Evolutionary conservation across 192 early-diverging fungal species (phyloP), one percentile per base, ranked within the genome.

Genomic region (Spizellomyces sp.): DNA sequence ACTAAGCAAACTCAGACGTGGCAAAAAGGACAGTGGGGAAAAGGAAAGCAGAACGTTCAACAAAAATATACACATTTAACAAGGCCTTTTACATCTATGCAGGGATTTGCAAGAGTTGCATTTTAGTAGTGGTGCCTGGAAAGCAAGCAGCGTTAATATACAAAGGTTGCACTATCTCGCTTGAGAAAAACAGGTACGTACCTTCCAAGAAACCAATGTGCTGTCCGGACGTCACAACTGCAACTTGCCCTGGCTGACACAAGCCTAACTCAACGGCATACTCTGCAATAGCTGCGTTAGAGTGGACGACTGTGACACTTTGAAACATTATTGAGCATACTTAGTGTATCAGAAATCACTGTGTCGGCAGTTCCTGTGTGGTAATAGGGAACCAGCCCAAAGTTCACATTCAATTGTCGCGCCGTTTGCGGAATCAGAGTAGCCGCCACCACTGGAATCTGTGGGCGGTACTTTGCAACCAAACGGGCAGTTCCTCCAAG

Each of bases 391-490:
- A 82, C 79, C 27, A 88, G 45, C 3, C 86, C 86, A 76, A 88
- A 88, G 50, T 73, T 78, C 8, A 77, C 68, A 15, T 75, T 76
- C 63, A 88, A 47, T 70, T 88, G 86, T 12, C 83, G 61, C 4
- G 86, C 82, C n/a, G 86, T 88, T 56, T 79, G 75, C 21, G 45
- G 50, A 36, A 88, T 71, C 47, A 76, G 58, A 12, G 86, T 86
- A 10, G 84, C 82, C 27, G 82, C 86, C 22, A 88, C 62, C 22
- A 86, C 76, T 14, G 86, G 83, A 63, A 88, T 86, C 12, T 77
- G 55, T 6, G 86, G 83, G 19, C 86, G 80, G 75, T 88, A 85
- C 66, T 87, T 87, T 0, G 86, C 83, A 63, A 87, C 83, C 19
- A 87, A 66, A 45, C 83, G 75, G 2, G 86, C 83, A 44, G 83